Base-by-base conservation (phyloP, 1,284 basidiomycete genomes). In the Tremellales sp. region DNA sequence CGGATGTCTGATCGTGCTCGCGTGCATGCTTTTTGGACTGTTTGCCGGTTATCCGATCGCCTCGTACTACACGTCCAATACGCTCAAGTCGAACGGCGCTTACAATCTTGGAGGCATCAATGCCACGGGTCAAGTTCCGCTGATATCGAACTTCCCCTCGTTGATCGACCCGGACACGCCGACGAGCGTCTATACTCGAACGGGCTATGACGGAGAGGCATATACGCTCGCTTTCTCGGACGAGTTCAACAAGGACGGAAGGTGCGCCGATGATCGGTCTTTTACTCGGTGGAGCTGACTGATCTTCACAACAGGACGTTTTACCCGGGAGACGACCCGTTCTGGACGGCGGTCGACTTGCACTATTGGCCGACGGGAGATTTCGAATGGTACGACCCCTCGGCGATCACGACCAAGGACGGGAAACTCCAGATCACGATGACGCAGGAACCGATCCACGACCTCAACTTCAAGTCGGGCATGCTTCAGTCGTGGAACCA, bases 371-470 rank as follows among this genome's bases (percentile, higher is more conserved):
- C 66, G 1, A 81, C 79, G 2, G 75, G 64, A 14, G 84, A 86
- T 65, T 51, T 80, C 50, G 84, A 87, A 65, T 87, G 84, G 83
- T 84, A 91, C 71, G 85, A 89, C 59, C 92, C 93, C 0, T 79
- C 77, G 12, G 84, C 86, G 3, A 75, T 92, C 50, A 87, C 81
- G 1, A 98, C 94, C 1, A 74, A 73, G 42, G 76, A 80, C 54
- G 94, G 94, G 8, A 76, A 81, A 27, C 79, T 98, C 31, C 79
- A 85, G 60, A 85, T 97, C 60, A 89, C 85, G 0, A 70, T 93
- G 53, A 80, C 78, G 0, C 60, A 80, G 54, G 82, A 82, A 61
- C 58, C 75, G 37, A 84, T 76, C 33, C 84, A 95, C 69, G 81
- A 79, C 45, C 76, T 95, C 52, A 73, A 87, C 59, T 94, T 84